Evolutionary conservation across 176 grass and related monocot genomes (phyloP).

Genomic region (Oryza glaberrima): DNA sequence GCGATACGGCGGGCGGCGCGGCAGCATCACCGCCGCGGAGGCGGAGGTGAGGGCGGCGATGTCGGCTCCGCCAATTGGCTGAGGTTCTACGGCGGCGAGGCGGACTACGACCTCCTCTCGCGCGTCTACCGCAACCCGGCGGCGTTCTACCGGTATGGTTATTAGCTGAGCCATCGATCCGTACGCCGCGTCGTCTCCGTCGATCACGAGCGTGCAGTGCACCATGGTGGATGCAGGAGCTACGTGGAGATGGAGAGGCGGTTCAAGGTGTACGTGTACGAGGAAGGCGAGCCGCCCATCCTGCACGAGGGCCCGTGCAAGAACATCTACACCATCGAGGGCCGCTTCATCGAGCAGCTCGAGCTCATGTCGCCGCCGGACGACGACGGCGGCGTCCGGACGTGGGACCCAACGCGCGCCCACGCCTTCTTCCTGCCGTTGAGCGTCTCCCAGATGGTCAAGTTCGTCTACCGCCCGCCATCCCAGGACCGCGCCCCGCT

Average conservation of each 20-base stretch:
- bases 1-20: conserved; percentile 35
- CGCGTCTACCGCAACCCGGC: no score
- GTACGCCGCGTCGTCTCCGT: neutral
- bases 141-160: no score
- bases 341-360: conserved; percentile 76
- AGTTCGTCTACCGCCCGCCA: conserved; percentile 33
- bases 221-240: conserved; percentile 44
- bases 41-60: neutral
- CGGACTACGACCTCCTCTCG: no score
- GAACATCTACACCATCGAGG: conserved; percentile 80
- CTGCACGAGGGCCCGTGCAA: conserved; percentile 67
- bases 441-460: conserved; percentile 62
- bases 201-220: no score
- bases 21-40: neutral
- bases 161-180: no score
- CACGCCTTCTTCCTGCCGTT: conserved; percentile 74
- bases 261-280: conserved; percentile 84
- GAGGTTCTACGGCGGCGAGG: no score
- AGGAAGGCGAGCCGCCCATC: conserved; percentile 80
- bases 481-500: conserved; percentile 36
- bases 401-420: conserved; percentile 44
- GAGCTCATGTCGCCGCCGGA: conserved; percentile 38
- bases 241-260: conserved; percentile 75
- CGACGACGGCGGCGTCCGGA: neutral
- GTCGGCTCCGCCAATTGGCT: conserved; percentile 10